Evolutionary conservation across 2,329 filamentous ascomycete genomes (phyloP).

Genomic region (Aureobasidium subglaciale): DNA sequence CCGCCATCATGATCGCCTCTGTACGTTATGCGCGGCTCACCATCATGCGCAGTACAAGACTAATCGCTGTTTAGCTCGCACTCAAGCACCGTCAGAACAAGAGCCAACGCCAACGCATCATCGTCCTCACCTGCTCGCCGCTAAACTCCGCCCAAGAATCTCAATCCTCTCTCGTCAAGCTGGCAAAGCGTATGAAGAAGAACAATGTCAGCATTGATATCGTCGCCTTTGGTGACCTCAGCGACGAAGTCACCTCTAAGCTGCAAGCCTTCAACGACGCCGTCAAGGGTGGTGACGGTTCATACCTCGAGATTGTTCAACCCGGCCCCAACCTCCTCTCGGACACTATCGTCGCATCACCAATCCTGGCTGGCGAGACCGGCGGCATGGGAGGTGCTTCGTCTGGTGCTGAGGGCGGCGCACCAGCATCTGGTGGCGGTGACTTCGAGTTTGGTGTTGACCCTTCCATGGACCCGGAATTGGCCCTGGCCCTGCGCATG

Average conservation of each 20-base stretch:
- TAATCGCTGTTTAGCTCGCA: constrained; percentile 58
- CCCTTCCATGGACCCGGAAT: constrained; percentile 82
- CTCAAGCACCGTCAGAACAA: constrained; percentile 98
- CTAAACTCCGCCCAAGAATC: constrained; percentile 81
- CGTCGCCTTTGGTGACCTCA: constrained; percentile 87
- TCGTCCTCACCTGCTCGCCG: constrained; percentile 92
- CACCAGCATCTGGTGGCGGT: constrained; percentile 49
- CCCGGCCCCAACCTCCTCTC: constrained; percentile 88
- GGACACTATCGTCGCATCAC: constrained; percentile 81
- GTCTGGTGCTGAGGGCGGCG: constrained; percentile 36
- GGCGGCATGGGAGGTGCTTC: constrained; percentile 50
- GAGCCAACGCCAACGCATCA: constrained; percentile 90
- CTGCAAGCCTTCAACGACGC: constrained; percentile 88
- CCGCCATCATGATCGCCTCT: constrained; percentile 88
- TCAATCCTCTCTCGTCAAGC: constrained; percentile 77
- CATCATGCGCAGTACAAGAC: background rate
- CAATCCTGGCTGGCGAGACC: constrained; percentile 80
- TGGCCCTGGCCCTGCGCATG: constrained; percentile 91
- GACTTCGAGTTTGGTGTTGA: constrained; percentile 87
- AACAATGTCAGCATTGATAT: constrained; percentile 90
- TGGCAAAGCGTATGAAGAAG: constrained; percentile 99
- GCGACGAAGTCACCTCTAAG: constrained; percentile 82
- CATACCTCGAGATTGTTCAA: constrained; percentile 81
- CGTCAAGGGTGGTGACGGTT: constrained; percentile 86
- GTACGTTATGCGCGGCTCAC: constrained; percentile 52